A percentile compares a stretch with the other conserved stretches of the same genome.
These are phyloP conservation scores for Corynascus novoguineensis DNA, from an alignment of 495 filamentous ascomycete genomes.

Conservation along the genomic window DNA sequence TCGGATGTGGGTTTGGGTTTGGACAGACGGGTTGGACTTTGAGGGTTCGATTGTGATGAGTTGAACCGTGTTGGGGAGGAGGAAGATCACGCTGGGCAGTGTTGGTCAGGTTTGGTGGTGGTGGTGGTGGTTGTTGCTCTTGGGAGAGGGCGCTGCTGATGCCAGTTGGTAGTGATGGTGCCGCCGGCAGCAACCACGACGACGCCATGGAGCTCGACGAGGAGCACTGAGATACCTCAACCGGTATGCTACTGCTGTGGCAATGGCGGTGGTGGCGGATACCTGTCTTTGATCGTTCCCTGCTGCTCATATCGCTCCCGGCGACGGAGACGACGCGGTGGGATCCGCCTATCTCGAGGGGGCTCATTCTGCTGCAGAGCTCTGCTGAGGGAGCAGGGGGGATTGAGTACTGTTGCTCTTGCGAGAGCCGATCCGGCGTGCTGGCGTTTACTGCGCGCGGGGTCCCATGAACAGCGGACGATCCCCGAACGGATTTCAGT, in stretches of 20 bases:
- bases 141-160: too few species aligned
- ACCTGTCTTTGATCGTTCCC: not conserved
- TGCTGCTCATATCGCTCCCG: not conserved
- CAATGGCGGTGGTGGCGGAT: not conserved
- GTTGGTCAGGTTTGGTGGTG: too few species aligned
- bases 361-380: not conserved
- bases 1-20: too few species aligned
- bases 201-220: too few species aligned
- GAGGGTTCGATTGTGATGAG: too few species aligned
- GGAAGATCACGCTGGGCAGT: too few species aligned
- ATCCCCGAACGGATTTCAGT: not conserved
- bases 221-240: too few species aligned
- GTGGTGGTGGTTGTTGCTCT: too few species aligned
- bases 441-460: not conserved
- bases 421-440: not conserved
- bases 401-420: not conserved
- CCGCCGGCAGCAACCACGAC: too few species aligned
- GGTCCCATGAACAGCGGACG: not conserved
- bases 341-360: not conserved
- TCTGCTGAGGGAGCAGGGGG: not conserved
- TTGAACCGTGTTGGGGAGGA: too few species aligned
- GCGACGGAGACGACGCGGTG: constrained; percentile 8
- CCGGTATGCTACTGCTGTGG: not conserved
- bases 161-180: too few species aligned
- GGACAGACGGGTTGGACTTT: too few species aligned